These are phyloP conservation scores for Amauroascus niger DNA, from an alignment of 2,329 filamentous ascomycete genomes.

Conservation along the genomic window DNA sequence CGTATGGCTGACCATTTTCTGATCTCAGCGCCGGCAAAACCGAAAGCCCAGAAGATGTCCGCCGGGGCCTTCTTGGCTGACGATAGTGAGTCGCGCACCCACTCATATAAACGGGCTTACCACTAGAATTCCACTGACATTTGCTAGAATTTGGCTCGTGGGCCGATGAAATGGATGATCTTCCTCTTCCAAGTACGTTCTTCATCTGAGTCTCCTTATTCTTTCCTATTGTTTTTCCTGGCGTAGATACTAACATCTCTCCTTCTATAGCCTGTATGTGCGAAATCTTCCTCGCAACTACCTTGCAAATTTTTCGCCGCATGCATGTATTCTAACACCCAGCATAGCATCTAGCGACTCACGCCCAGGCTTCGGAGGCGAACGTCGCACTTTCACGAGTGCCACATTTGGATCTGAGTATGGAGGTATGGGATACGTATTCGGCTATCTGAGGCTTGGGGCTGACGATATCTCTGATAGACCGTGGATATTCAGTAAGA, in stretches of 20 bases:
- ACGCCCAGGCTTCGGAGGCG: constrained; percentile 41
- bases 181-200: constrained; percentile 59
- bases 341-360: constrained; percentile 30
- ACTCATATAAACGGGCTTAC: background rate
- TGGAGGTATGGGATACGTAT: constrained; percentile 24
- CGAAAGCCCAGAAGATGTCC: constrained; percentile 93
- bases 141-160: constrained; percentile 69
- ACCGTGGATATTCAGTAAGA: constrained; percentile 36
- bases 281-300: constrained; percentile 16
- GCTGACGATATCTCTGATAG: constrained; percentile 18
- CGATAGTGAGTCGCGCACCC: constrained; percentile 56
- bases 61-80: constrained; percentile 92
- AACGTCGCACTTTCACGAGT: constrained; percentile 41
- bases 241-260: background rate
- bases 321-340: constrained; percentile 7
- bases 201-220: background rate
- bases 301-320: constrained; percentile 5
- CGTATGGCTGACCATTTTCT: constrained; percentile 16
- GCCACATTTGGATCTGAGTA: constrained; percentile 31
- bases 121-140: constrained; percentile 7
- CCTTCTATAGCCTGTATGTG: constrained; percentile 11
- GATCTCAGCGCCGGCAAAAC: constrained; percentile 73
- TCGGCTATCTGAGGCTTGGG: background rate
- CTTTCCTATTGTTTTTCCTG: no score
- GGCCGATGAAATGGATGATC: constrained; percentile 97